phyloP scores from a whole-genome alignment of 2,329 filamentous ascomycete species.

The Colletotrichum abscissum region DNA sequence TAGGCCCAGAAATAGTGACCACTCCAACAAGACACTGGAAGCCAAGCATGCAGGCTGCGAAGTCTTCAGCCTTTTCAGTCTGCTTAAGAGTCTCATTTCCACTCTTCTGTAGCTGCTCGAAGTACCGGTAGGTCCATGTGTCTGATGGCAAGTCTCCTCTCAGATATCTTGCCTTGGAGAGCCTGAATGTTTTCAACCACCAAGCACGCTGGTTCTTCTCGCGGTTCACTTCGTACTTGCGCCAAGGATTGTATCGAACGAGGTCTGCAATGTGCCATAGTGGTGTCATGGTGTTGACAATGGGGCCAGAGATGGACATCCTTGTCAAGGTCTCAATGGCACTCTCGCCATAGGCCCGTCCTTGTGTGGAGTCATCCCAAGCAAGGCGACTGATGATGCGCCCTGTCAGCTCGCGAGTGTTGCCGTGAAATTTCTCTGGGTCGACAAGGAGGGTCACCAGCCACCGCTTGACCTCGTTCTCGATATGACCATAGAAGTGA shows the following conservation, averaged over 20 bases:
- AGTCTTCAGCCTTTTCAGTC: constrained; percentile 54
- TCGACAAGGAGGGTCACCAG: constrained; percentile 59
- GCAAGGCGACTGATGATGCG: constrained; percentile 62
- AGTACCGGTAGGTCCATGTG: constrained; percentile 62
- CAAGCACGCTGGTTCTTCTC: constrained; percentile 56
- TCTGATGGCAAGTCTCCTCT: constrained; percentile 54
- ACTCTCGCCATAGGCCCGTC: constrained; percentile 56
- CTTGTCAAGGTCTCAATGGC: constrained; percentile 59
- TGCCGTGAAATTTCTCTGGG: constrained; percentile 56
- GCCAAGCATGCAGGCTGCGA: constrained; percentile 62
- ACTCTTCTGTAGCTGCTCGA: constrained; percentile 52
- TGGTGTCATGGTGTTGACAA: constrained; percentile 62
- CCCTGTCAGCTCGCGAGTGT: constrained; percentile 61
- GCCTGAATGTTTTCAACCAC: constrained; percentile 56
- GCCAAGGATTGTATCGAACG: constrained; percentile 57
- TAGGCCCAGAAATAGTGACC: constrained; percentile 59
- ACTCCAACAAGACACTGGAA: constrained; percentile 64
- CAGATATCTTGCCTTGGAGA: constrained; percentile 54
- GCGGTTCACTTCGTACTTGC: constrained; percentile 55
- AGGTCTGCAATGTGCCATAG: constrained; percentile 57
- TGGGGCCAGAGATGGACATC: constrained; percentile 63
- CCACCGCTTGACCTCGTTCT: constrained; percentile 57
- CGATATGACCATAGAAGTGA: constrained; percentile 61
- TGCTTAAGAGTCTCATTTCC: constrained; percentile 55
- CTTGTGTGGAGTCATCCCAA: constrained; percentile 61